phyloP scores from a whole-genome alignment of 2,329 filamentous ascomycete species.

The Canariomyces notabilis region DNA sequence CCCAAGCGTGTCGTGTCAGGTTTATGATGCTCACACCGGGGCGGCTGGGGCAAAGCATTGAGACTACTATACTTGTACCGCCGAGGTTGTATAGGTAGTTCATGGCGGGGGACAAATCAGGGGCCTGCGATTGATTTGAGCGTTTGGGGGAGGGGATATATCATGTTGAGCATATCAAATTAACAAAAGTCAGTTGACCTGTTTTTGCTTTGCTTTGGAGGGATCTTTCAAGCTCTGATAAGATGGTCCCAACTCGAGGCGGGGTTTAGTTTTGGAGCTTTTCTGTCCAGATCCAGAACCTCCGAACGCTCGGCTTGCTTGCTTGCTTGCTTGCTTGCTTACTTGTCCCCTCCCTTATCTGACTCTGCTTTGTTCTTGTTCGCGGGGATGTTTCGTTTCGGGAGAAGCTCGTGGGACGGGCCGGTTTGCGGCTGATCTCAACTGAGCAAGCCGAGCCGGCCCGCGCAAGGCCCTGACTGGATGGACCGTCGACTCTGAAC shows the following conservation, averaged over 20 bases:
- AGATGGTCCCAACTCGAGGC: background rate
- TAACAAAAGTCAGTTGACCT: conserved; percentile 19
- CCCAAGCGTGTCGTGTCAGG: conserved; percentile 19
- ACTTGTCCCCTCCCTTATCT: conserved; percentile 14
- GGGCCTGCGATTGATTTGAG: conserved; percentile 15
- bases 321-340: no score
- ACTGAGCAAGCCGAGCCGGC: conserved; percentile 16
- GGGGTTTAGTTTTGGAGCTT: no score
- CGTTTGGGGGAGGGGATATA: conserved; percentile 4
- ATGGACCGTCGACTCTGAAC: background rate
- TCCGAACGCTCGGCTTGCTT: no score
- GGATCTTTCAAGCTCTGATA: background rate
- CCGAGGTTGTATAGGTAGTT: conserved; percentile 3
- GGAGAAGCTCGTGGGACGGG: conserved; percentile 8
- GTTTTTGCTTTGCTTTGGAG: conserved; percentile 10
- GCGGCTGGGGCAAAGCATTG: conserved; percentile 17
- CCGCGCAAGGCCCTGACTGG: background rate
- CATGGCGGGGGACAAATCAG: conserved; percentile 12
- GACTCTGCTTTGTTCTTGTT: conserved; percentile 13
- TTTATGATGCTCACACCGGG: conserved; percentile 12
- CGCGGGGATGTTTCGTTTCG: conserved; percentile 1
- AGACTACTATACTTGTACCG: no score
- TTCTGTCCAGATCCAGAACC: no score
- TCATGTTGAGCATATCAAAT: conserved; percentile 13
- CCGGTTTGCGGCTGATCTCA: conserved; percentile 15